Base-by-base conservation (phyloP, 83 land plant genomes). In the Isoetes engelmannii region DNA sequence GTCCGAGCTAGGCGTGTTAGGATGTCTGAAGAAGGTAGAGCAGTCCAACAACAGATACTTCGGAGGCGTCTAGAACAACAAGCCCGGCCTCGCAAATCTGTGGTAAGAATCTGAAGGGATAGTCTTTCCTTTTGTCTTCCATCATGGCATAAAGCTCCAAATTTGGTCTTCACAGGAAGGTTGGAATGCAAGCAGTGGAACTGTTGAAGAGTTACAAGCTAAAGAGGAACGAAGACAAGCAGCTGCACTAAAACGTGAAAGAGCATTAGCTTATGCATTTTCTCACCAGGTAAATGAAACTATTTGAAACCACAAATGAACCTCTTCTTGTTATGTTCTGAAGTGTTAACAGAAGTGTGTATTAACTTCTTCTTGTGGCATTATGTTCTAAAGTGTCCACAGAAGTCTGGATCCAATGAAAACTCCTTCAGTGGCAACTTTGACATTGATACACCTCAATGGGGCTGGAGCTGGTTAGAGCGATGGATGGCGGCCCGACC, bases 391-490 rank as follows among this genome's bases (percentile, higher is more conserved):
- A 51, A 51, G 17, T 28, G 55, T 51, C 55, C 0, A 12, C 55
- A 51, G 17, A 51, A 51, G 13, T 51, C 55, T 51, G 17, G 55
- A 12, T 17, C 15, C 0, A 59, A 9, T 19, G 19, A 20, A 59
- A 7, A 9, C 3, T 10, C 62, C 12, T 19, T 59, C 28, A 37
- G 18, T 12, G 28, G 18, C 62, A 37, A 59, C 62, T 59, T 49
- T 1, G 78, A 77, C 50, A 54, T 4, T 1, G 84, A 81, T 13
- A 77, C 71, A 62, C 68, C 78, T 4, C 85, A 82, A 42, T 82
- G 83, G 82, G 92, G 88, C 9, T 86, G 92, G 89, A 85, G 84
- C 54, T 87, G 92, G 87, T 79, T 87, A 43, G 92, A 90, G 57
- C 60, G 80, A 0, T 90, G 92, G 96, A 87, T 90, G 87, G 72